phyloP scores from a whole-genome alignment of 257 asterid genomes.

The Lycium barbarum region DNA sequence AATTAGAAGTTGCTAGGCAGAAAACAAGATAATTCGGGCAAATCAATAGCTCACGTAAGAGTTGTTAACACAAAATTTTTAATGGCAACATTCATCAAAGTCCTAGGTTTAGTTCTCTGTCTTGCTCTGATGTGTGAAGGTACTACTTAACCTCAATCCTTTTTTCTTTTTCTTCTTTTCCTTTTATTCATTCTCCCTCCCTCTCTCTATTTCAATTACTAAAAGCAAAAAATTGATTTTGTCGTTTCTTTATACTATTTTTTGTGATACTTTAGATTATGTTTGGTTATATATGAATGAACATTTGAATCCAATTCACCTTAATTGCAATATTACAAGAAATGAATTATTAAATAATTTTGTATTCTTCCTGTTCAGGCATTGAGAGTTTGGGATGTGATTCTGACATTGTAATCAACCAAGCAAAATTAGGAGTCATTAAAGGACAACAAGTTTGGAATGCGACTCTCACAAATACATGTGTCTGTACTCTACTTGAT shows the following conservation, averaged over 20 bases:
- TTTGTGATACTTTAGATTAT: neutral
- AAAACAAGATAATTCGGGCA: neutral
- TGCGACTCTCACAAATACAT: neutral
- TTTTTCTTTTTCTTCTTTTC: neutral
- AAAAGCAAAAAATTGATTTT: neutral
- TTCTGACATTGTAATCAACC: neutral
- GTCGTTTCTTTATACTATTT: neutral
- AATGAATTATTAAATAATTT: neutral
- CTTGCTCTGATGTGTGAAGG: conserved; percentile 4
- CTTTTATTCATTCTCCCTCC: neutral
- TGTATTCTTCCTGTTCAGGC: neutral
- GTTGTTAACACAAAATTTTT: neutral
- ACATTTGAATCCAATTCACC: neutral
- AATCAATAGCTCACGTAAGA: neutral
- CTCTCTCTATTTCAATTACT: neutral
- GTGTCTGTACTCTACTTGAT: neutral
- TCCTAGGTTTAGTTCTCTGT: neutral
- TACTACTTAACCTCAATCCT: neutral
- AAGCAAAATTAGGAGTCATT: neutral
- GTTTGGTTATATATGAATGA: too few species aligned
- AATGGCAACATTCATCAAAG: neutral
- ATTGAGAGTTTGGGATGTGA: neutral
- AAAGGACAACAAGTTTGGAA: neutral
- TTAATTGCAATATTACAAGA: neutral
- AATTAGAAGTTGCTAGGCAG: neutral